Evolutionary conservation across 2,329 filamentous ascomycete species (phyloP), one percentile per base, ranked within the genome.

Genomic region (Thermomyces lanuginosus): DNA sequence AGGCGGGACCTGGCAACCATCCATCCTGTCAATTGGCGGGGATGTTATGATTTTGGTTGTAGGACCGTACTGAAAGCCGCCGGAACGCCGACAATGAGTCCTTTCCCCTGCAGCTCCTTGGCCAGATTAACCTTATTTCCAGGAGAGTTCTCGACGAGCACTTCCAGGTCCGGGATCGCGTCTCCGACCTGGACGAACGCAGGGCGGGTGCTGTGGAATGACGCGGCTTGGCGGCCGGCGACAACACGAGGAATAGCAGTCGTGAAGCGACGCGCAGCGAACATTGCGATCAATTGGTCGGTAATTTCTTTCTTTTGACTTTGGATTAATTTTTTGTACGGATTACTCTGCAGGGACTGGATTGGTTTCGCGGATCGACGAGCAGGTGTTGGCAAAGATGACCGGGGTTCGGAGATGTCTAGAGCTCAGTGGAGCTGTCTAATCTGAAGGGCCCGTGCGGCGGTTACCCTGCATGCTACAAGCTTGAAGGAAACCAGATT

Each of bases 121-220:
- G 78, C 71, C 33, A 95, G 66, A 56, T 81, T 86, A 53, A 95
- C 72, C 57, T 84, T 89, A 66, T 83, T 91, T 34, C 79, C 82
- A 1, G 86, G 86, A n/a, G 77, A 83, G 56, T 69, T 67, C 59
- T 95, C 79, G 37, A 74, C 75, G 41, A 92, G 67, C 26, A 79
- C 72, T 37, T 83, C 72, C 31, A 86, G 58, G 53, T 72, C 59
- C 22, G 86, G 89, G 29, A 95, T 63, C 39, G 65, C 58, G 52
- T 93, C 83, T 45, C 84, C 84, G 33, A 72, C 72, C 43, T 77
- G 68, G 49, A 95, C 77, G 28, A 55, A 51, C 15, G 47, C 45
- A 11, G 52, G 52, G 6, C 48, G 45, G 17, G 52, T 49, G 41
- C 33, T 48, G 41, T 55, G 52, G 46, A 55, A 56, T 24, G 49